Conservation (phyloP, 2,329 filamentous ascomycete genomes). For the Mycosphaerelloides madeirae region DNA sequence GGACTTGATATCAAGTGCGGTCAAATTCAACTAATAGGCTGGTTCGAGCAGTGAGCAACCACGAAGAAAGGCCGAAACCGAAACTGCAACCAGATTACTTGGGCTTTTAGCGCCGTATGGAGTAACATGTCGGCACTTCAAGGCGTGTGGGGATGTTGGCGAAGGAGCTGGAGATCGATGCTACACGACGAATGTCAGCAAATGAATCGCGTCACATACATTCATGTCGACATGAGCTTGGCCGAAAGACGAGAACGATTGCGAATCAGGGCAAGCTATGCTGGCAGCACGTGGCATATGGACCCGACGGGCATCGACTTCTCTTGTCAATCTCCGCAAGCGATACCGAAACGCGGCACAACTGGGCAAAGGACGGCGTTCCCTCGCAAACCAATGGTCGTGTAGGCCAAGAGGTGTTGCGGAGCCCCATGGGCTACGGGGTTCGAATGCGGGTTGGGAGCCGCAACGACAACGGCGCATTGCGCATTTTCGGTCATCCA, state of each 20-base stretch:
- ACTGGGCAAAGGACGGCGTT: background rate
- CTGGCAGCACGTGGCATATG: too few relatives aligned
- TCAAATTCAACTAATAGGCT: too few relatives aligned
- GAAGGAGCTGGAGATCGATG: background rate
- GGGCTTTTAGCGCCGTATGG: background rate
- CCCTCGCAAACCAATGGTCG: too few relatives aligned
- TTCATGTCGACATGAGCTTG: too few relatives aligned
- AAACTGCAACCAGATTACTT: background rate
- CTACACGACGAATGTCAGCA: too few relatives aligned
- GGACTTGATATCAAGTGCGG: too few relatives aligned
- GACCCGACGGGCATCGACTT: too few relatives aligned
- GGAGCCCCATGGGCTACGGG: conserved; percentile 12
- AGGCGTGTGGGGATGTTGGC: background rate
- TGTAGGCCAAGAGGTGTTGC: conserved; percentile 1
- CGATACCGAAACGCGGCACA: background rate
- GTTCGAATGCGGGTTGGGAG: background rate
- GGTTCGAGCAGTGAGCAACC: background rate
- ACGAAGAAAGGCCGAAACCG: conserved; percentile 2
- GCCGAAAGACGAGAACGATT: too few relatives aligned
- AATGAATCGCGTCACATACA: too few relatives aligned
- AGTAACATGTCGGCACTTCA: background rate
- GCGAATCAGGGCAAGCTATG: too few relatives aligned
- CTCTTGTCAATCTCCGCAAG: background rate
- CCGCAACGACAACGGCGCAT: background rate
- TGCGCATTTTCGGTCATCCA: conserved; percentile 2